Evolutionary conservation across 345 rosid genomes (phyloP).

Genomic region (Angophora floribunda): DNA sequence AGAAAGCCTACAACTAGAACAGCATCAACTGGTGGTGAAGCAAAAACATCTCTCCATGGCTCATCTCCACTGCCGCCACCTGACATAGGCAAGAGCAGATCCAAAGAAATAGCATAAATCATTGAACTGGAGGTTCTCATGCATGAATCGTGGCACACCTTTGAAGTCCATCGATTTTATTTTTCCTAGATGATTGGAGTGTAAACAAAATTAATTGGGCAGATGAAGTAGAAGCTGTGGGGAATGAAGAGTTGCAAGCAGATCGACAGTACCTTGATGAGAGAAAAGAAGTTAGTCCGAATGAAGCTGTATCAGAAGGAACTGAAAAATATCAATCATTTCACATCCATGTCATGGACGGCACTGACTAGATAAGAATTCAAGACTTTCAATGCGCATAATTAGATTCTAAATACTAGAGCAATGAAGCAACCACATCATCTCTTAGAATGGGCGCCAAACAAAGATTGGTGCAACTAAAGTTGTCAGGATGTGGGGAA

Average conservation of each 20-base stretch:
- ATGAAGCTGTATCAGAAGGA: too few relatives aligned
- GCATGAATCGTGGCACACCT: neutral
- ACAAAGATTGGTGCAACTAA: too few relatives aligned
- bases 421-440: neutral
- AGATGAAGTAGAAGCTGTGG: neutral
- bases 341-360: neutral
- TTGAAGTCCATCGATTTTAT: neutral
- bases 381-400: neutral
- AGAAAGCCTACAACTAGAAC: constrained; percentile 56
- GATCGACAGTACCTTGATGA: neutral
- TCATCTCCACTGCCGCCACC: constrained; percentile 99
- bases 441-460: too few relatives aligned
- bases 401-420: neutral
- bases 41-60: constrained; percentile 92
- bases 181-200: neutral
- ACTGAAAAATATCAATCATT: too few relatives aligned
- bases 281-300: too few relatives aligned
- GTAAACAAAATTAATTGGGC: neutral
- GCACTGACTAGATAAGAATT: neutral
- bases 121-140: neutral
- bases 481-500: too few relatives aligned
- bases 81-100: neutral
- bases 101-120: neutral
- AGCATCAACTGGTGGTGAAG: constrained; percentile 89
- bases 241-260: neutral